Percentiles rank a stretch among this genome's conserved stretches.
phyloP scores from a whole-genome alignment of 805 yeast species.

The Candida krabiensis region DNA sequence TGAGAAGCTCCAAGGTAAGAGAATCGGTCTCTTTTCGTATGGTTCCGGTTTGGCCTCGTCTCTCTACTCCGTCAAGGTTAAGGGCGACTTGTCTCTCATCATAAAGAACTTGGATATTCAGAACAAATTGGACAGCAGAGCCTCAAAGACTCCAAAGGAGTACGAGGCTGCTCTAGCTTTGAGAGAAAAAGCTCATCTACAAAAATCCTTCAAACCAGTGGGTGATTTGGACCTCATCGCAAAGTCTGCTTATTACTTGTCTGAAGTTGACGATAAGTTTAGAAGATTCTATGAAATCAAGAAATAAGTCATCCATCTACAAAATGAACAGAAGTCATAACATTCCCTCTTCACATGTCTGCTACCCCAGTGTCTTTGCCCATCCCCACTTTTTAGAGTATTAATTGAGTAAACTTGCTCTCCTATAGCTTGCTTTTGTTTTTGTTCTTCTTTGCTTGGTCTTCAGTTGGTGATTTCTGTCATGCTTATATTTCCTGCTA shows the following conservation, averaged over 20 bases:
- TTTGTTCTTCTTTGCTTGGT: not conserved
- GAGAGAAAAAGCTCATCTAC: conserved; percentile 87
- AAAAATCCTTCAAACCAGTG: conserved; percentile 74
- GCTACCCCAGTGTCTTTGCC: not conserved
- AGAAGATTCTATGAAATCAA: conserved; percentile 79
- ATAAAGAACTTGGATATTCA: conserved; percentile 66
- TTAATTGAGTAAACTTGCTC: not conserved
- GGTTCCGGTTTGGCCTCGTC: conserved; percentile 98
- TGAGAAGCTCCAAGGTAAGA: conserved; percentile 73
- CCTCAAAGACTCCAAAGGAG: conserved; percentile 66
- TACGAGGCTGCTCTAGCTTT: conserved; percentile 78
- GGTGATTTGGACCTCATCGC: conserved; percentile 75
- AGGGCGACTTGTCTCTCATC: conserved; percentile 76
- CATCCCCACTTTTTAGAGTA: not conserved
- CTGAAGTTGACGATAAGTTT: conserved; percentile 81
- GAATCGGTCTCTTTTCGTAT: conserved; percentile 91
- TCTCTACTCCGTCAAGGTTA: conserved; percentile 73
- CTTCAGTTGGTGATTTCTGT: no score
- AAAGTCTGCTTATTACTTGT: conserved; percentile 80
- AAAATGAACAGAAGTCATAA: no score
- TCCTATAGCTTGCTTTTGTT: not conserved
- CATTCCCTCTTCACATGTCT: no score
- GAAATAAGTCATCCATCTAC: conserved; percentile 43
- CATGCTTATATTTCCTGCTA: no score
- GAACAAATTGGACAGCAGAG: conserved; percentile 65